Percentiles rank a stretch among this genome's conserved stretches.
Evolutionary conservation across 495 filamentous ascomycete genomes (phyloP).

Genomic region (Penicillium mononematosum): DNA sequence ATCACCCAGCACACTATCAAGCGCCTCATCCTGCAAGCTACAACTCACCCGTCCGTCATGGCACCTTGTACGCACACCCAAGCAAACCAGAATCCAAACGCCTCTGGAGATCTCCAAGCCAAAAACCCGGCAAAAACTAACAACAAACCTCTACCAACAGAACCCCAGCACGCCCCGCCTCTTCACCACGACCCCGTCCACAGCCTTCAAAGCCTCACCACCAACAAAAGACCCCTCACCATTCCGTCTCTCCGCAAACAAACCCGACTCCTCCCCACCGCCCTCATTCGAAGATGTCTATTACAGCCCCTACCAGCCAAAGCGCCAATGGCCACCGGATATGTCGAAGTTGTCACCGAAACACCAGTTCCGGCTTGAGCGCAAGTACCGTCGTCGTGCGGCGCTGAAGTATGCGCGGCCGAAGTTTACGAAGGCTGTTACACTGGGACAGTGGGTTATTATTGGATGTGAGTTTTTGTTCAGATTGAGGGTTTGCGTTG

Average conservation of each 20-base stretch:
- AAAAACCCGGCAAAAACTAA: neutral
- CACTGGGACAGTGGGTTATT: conserved; percentile 65
- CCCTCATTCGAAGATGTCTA: conserved; percentile 23
- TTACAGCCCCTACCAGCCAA: conserved; percentile 69
- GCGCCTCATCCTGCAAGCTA: neutral
- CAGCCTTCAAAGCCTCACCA: conserved; percentile 19
- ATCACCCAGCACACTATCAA: neutral
- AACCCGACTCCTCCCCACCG: conserved; percentile 10
- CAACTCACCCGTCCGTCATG: conserved; percentile 1
- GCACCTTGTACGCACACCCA: neutral
- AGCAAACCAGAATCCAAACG: neutral
- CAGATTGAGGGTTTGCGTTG: neutral
- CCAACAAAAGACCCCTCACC: conserved; percentile 27
- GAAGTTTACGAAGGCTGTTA: conserved; percentile 68
- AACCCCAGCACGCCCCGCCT: conserved; percentile 10
- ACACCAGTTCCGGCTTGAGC: conserved; percentile 72
- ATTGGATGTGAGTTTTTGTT: conserved; percentile 56
- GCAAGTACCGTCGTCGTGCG: conserved; percentile 66
- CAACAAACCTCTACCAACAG: neutral
- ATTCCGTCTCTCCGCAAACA: conserved; percentile 41
- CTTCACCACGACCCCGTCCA: conserved; percentile 22
- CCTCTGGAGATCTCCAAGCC: neutral
- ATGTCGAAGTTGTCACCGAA: conserved; percentile 74
- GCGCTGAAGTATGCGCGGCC: conserved; percentile 73
- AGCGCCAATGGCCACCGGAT: conserved; percentile 89